Evolutionary conservation across 192 early-diverging fungal species (phyloP).

Genomic region (Chytriomyces confervae): DNA sequence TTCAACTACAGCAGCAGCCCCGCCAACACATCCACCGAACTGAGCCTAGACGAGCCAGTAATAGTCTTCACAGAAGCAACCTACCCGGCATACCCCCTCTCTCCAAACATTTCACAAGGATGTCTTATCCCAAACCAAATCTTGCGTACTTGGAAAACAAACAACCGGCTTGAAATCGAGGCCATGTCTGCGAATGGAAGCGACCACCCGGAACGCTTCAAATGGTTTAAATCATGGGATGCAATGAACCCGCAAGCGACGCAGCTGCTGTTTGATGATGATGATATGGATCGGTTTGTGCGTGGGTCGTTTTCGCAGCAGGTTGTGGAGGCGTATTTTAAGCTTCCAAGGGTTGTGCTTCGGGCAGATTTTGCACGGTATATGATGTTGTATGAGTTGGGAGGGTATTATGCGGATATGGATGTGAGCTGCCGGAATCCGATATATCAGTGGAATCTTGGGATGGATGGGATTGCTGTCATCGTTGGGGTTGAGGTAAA

Average conservation of each 20-base stretch:
- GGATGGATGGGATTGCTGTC: conserved; percentile 17
- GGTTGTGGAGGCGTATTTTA: conserved; percentile 32
- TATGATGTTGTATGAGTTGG: conserved; percentile 24
- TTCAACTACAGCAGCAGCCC: too few species aligned
- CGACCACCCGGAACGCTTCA: conserved; percentile 16
- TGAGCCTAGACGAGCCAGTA: too few species aligned
- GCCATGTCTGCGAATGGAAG: conserved; percentile 4
- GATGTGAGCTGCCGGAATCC: conserved; percentile 23
- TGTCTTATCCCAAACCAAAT: conserved; percentile 28
- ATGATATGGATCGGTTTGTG: conserved; percentile 30
- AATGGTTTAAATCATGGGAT: conserved; percentile 24
- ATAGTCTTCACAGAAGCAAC: too few species aligned
- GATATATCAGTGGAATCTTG: conserved; percentile 32
- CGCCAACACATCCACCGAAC: too few species aligned
- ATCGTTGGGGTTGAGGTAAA: conserved; percentile 36
- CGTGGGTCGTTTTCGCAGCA: conserved; percentile 17
- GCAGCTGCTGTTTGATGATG: conserved; percentile 21
- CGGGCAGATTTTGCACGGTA: conserved; percentile 24
- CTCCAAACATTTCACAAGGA: not conserved
- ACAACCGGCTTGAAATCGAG: conserved; percentile 10
- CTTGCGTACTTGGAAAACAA: conserved; percentile 33
- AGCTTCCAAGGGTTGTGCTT: conserved; percentile 22
- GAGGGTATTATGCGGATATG: conserved; percentile 30
- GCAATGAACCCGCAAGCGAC: conserved; percentile 21
- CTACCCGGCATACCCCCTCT: conserved; percentile 24